Evolutionary conservation across 2,329 filamentous ascomycete genomes (phyloP), one percentile per base, ranked within the genome.

Genomic region (Aspergillus arachidicola): DNA sequence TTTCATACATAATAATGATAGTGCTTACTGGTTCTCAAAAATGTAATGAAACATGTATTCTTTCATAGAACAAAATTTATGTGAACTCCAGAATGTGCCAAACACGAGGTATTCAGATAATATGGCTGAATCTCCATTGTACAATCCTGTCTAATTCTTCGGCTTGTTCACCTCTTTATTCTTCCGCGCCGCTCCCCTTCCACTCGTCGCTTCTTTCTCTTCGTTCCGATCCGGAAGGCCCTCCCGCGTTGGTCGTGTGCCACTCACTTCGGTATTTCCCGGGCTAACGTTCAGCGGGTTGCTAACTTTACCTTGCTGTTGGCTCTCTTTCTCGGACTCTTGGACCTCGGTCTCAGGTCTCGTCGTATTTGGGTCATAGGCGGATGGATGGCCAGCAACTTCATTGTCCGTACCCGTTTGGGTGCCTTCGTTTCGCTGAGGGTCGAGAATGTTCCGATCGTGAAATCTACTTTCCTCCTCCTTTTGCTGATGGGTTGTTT

Each of bases 361-460:
- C 30, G 91, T 94, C 74, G 86, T 86, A 60, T 82, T 78, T 0
- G 88, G 87, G 73, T 92, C 84, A 77, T 91, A 96, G 1, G 93
- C 89, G 0, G 88, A 84, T 48, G 88, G 82, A 61, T 85, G 80
- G 34, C 83, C 80, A 0, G 84, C 82, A 0, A 88, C 84, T 14
- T 86, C 83, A 53, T 88, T 80, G 68, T 88, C 91, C 0, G 86
- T 86, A 4, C 87, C 90, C 57, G 87, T 88, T 73, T 89, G 87
- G 62, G 87, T 86, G 77, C 89, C 87, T 74, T 96, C 91, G 59
- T 84, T 87, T 2, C 85, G 78, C 38, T 86, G 82, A 0, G 90
- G 87, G 63, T 90, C 86, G 38, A 96, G 83, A 3, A 83, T 83
- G 66, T 89, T 84, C 58, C 87, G 85, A 72, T 89, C 84, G 12